phyloP scores from a whole-genome alignment of 176 grass and related monocot genomes.

The Phoenix dactylifera region DNA sequence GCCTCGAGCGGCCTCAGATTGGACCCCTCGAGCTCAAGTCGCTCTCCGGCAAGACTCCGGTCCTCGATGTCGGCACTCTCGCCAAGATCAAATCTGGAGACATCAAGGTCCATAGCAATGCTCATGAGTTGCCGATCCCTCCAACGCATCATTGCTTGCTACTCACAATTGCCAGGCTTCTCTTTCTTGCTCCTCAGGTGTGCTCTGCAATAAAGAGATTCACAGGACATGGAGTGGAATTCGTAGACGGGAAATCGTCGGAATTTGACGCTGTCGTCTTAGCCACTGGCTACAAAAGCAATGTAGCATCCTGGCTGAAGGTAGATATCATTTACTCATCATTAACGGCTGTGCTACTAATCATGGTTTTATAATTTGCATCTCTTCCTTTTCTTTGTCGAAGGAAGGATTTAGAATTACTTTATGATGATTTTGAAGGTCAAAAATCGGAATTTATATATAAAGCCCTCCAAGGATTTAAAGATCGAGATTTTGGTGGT shows the following conservation, averaged over 20 bases:
- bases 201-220: conserved; percentile 40
- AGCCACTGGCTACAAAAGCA: conserved; percentile 79
- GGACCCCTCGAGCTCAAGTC: conserved; percentile 66
- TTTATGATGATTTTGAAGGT: no score
- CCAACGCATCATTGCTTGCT: no score
- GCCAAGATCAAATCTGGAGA: conserved; percentile 66
- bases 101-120: conserved; percentile 36
- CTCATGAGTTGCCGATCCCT: no score
- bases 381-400: no score
- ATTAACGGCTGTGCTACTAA: no score
- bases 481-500: no score
- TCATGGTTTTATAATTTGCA: no score
- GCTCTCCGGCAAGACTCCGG: conserved; percentile 62
- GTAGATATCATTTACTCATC: conserved; percentile 21
- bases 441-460: no score
- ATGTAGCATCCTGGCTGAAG: conserved; percentile 84
- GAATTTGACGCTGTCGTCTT: conserved; percentile 59
- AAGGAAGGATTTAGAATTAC: no score
- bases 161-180: no score
- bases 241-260: conserved; percentile 45
- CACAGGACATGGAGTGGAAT: conserved; percentile 41
- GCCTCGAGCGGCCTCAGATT: conserved; percentile 49
- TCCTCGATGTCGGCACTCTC: conserved; percentile 79
- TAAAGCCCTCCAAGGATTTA: no score
- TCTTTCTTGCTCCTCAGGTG: conserved; percentile 26